Conservation (phyloP, 306 rosid genomes). For the Spatholobus suberectus region DNA sequence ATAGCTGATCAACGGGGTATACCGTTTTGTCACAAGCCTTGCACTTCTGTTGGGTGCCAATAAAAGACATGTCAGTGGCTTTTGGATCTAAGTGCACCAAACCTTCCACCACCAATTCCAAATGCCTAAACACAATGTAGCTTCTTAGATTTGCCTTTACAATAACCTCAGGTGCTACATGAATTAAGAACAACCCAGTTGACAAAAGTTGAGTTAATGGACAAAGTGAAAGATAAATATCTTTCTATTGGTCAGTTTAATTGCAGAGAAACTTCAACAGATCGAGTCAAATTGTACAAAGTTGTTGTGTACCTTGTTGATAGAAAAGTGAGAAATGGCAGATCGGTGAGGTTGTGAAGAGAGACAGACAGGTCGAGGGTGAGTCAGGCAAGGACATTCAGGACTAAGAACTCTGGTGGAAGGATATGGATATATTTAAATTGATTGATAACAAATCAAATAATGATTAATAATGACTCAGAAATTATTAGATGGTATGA, state of each 20-base stretch:
- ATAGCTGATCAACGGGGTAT: slow-evolving; percentile 84
- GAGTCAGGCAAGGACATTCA: neutral
- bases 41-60: slow-evolving; percentile 85
- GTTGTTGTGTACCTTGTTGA: slow-evolving; percentile 41
- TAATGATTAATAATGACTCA: neutral
- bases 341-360: slow-evolving; percentile 44
- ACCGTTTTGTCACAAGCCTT: slow-evolving; percentile 88
- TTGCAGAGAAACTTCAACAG: neutral
- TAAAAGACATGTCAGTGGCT: slow-evolving; percentile 67
- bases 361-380: neutral
- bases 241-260: slow-evolving; percentile 18
- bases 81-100: slow-evolving; percentile 56
- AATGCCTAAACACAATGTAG: neutral
- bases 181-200: neutral
- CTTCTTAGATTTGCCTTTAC: slow-evolving; percentile 26
- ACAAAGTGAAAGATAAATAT: neutral
- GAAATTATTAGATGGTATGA: too few species aligned
- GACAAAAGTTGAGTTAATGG: too few species aligned
- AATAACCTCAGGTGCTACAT: slow-evolving; percentile 19
- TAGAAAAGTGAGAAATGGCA: slow-evolving; percentile 37
- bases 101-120: neutral
- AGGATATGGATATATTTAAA: neutral
- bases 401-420: slow-evolving; percentile 18
- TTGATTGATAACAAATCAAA: neutral
- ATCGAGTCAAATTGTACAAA: neutral